phyloP scores from a whole-genome alignment of 345 rosid species.

The Eucalyptus urophylla region DNA sequence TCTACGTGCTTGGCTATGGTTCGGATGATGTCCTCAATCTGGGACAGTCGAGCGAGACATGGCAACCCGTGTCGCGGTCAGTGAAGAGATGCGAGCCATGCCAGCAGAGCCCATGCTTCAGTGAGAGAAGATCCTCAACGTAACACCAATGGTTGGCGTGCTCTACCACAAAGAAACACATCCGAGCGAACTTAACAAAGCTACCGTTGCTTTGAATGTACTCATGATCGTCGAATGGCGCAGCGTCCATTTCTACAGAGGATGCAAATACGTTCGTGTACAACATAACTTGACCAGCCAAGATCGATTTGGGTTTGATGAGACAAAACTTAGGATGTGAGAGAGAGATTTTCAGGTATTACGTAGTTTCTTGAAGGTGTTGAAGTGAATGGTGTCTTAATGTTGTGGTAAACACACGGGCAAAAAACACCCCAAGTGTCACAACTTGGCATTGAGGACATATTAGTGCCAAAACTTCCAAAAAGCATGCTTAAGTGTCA shows the following conservation, averaged over 20 bases:
- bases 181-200: background rate
- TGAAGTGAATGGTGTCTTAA: background rate
- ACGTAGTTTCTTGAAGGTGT: background rate
- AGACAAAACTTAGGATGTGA: background rate
- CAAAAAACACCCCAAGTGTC: too few relatives aligned
- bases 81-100: background rate
- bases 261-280: background rate
- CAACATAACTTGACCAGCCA: background rate
- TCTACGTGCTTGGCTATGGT: background rate
- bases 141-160: background rate
- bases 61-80: background rate
- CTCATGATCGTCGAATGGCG: background rate
- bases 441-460: too few relatives aligned
- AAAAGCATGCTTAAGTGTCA: accelerated
- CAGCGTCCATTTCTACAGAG: background rate
- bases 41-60: background rate
- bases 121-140: background rate
- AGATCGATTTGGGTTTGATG: background rate
- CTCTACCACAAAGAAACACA: background rate
- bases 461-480: too few relatives aligned
- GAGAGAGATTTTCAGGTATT: background rate
- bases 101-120: background rate
- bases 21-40: background rate
- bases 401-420: too few relatives aligned
- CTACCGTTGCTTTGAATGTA: background rate